Evolutionary conservation across 2,329 filamentous ascomycete species (phyloP).

Genomic region (Aspergillus terreus): DNA sequence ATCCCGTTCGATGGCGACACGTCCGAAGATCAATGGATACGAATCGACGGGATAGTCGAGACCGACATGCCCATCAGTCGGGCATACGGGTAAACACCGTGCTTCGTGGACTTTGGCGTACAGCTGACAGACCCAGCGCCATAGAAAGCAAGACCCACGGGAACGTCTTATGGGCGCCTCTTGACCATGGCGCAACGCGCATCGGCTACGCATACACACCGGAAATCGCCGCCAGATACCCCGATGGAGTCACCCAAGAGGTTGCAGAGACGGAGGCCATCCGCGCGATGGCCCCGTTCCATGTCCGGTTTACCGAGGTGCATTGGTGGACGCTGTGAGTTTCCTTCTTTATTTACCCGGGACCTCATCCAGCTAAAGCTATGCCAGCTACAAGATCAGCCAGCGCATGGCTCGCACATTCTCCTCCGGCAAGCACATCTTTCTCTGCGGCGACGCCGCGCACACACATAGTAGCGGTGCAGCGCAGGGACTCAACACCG

Average conservation of each 20-base stretch:
- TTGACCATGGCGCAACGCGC: constrained; percentile 17
- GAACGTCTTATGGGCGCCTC: constrained; percentile 30
- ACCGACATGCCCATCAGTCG: constrained; percentile 22
- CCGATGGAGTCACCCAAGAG: constrained; percentile 11
- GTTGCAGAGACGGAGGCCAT: constrained; percentile 18
- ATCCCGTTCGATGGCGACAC: constrained; percentile 39
- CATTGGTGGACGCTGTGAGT: constrained; percentile 27
- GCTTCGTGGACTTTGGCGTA: too few species aligned
- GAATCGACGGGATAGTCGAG: constrained; percentile 21
- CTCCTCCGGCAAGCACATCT: constrained; percentile 38
- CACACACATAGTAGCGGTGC: constrained; percentile 52
- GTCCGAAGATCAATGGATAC: constrained; percentile 26
- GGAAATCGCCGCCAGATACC: constrained; percentile 14
- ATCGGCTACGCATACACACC: constrained; percentile 18
- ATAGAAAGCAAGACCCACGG: constrained; percentile 17
- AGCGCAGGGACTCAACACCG: constrained; percentile 54
- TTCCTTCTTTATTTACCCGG: too few species aligned
- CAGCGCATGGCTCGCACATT: constrained; percentile 38
- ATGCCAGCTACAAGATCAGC: constrained; percentile 25
- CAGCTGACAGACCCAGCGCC: neutral
- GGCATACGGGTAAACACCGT: neutral
- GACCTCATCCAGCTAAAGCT: neutral
- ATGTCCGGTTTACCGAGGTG: constrained; percentile 17
- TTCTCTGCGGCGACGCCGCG: constrained; percentile 43
- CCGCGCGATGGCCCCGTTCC: constrained; percentile 16